Base-by-base conservation (phyloP, 352 stramenopile species). In the Phytophthora capsici region DNA sequence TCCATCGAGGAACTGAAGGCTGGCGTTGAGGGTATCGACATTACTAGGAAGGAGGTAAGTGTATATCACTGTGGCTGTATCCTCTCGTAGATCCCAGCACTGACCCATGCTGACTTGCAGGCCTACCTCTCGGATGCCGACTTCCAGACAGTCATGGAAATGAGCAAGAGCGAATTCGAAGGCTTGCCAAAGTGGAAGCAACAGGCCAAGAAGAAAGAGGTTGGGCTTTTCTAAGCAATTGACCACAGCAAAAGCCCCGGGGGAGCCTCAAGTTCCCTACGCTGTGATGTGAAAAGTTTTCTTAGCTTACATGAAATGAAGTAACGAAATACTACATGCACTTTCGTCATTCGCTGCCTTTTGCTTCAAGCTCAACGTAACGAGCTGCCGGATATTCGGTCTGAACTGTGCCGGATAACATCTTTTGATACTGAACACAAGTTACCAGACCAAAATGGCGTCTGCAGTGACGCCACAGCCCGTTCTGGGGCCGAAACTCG, bases 161-260 rank as follows among this genome's bases (percentile, higher is more conserved):
- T 78, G 55, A 84, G 46, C 63, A 88, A 76, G 71, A 63, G 51
- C 45, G 88, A 93, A 41, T 97, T 88, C 44, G 51, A 46, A 6
- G 73, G 72, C 5, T 66, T 94, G 16, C 80, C 88, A 36, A 94
- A 95, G 73, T 97, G 90, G 90, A 90, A 91, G 76, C 80, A 92
- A 68, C 80, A 93, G 55, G 77, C 78, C 34, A 91, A 92, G 75
- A 97, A 97, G 82, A 95, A 95, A 76, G 82, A 93, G 17, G 71
- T 81, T 8, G 77, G 84, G 26, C 75, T 97, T 40, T 97, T 97
- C 69, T 97, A 87, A 91, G 28, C 20, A 20, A n/a, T 3, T 40
- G 45, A 49, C 52, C 16, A 23, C 43, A 25, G 22, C 37, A 12
- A 22, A 46, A 16, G 25, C 8, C 1, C 6, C 25, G 10, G 34